These are phyloP conservation scores for Onygenales sp. DNA, from an alignment of 2,329 filamentous ascomycete species.

Conservation along the genomic window DNA sequence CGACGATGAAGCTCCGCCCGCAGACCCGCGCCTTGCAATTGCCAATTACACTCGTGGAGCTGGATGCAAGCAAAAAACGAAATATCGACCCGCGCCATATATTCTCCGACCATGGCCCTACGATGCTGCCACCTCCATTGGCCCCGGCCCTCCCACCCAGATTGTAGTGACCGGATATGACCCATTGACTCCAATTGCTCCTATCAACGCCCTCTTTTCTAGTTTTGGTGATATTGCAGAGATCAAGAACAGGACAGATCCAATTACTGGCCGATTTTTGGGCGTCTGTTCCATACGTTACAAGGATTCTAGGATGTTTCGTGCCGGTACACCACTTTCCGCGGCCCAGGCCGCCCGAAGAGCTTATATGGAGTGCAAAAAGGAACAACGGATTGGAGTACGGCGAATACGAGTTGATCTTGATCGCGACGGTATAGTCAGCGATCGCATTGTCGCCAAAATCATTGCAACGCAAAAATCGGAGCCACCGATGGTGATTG, in stretches of 20 bases:
- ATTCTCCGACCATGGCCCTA: slow-evolving; percentile 72
- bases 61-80: slow-evolving; percentile 57
- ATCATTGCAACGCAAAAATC: slow-evolving; percentile 57
- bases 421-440: slow-evolving; percentile 79
- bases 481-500: slow-evolving; percentile 13
- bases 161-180: slow-evolving; percentile 96
- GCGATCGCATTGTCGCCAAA: slow-evolving; percentile 66
- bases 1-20: slow-evolving; percentile 58
- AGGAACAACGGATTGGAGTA: slow-evolving; percentile 70
- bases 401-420: slow-evolving; percentile 72
- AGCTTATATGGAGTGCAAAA: slow-evolving; percentile 63
- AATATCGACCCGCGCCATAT: slow-evolving; percentile 68
- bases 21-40: slow-evolving; percentile 71
- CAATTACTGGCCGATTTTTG: slow-evolving; percentile 84
- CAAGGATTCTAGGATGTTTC: slow-evolving; percentile 55
- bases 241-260: slow-evolving; percentile 90
- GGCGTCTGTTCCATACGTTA: slow-evolving; percentile 90
- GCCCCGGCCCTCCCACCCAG: slow-evolving; percentile 79
- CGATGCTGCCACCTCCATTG: slow-evolving; percentile 73
- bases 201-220: slow-evolving; percentile 66
- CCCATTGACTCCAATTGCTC: slow-evolving; percentile 70
- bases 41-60: slow-evolving; percentile 51
- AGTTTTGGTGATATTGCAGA: slow-evolving; percentile 80
- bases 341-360: slow-evolving; percentile 73
- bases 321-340: slow-evolving; percentile 46